Evolutionary conservation across 1,139 yeast species (phyloP).

Genomic region (Yamadazyma mexicana): DNA sequence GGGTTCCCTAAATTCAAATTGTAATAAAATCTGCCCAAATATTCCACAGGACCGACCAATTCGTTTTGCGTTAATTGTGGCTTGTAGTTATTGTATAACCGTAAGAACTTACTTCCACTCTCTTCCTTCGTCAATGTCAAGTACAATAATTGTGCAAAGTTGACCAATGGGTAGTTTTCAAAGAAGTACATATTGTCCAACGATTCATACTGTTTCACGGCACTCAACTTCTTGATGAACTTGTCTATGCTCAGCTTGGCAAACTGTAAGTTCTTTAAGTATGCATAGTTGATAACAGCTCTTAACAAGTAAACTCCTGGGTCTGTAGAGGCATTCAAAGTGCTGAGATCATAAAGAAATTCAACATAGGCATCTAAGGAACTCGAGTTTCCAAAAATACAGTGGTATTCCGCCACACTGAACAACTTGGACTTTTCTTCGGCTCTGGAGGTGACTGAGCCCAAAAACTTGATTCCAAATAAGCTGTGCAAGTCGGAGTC

Average conservation of each 20-base stretch:
- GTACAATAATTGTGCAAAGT: constrained; percentile 69
- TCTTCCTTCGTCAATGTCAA: constrained; percentile 60
- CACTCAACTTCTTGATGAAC: constrained; percentile 31
- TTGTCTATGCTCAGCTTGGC: constrained; percentile 45
- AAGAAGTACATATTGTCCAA: constrained; percentile 20
- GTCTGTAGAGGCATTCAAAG: constrained; percentile 30
- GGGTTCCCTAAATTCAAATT: constrained; percentile 49
- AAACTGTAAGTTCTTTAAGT: constrained; percentile 61
- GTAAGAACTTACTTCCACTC: constrained; percentile 52
- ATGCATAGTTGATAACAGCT: constrained; percentile 68
- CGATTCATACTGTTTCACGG: constrained; percentile 15
- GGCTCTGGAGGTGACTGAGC: constrained; percentile 22
- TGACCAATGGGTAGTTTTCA: constrained; percentile 44
- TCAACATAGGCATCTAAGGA: constrained; percentile 55
- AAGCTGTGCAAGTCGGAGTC: constrained; percentile 75
- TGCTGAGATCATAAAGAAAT: constrained; percentile 45
- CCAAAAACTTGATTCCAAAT: constrained; percentile 65
- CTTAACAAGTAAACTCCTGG: constrained; percentile 59
- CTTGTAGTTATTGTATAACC: constrained; percentile 48
- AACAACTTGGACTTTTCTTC: constrained; percentile 38
- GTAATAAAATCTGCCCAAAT: constrained; percentile 46
- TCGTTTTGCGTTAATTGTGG: constrained; percentile 28
- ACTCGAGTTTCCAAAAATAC: constrained; percentile 66
- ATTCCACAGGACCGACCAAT: constrained; percentile 45
- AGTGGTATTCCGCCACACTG: constrained; percentile 52